phyloP scores from a whole-genome alignment of 164 flowering plant species.

The Malania oleifera region DNA sequence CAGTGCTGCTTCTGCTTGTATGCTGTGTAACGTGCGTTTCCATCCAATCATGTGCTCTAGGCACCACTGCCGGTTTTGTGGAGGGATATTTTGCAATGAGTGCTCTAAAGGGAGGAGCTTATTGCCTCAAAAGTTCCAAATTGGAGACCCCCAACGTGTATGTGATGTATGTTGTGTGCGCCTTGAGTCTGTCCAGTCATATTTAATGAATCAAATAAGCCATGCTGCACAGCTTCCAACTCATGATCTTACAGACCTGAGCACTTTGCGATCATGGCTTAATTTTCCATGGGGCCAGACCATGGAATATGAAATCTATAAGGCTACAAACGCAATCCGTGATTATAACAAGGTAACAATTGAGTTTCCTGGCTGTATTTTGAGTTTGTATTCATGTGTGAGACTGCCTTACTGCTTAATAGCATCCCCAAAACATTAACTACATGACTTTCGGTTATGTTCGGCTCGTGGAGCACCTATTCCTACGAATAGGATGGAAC shows the following conservation, averaged over 20 bases:
- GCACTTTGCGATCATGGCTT: slow-evolving; percentile 93
- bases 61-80: slow-evolving; percentile 93
- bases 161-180: slow-evolving; percentile 95
- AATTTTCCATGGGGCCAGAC: slow-evolving; percentile 97
- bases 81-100: slow-evolving; percentile 82
- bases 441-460: no score
- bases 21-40: slow-evolving; percentile 83
- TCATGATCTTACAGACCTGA: slow-evolving; percentile 89
- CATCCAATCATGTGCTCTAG: slow-evolving; percentile 96
- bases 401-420: background rate
- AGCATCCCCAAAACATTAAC: no score
- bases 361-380: background rate
- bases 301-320: slow-evolving; percentile 94
- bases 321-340: slow-evolving; percentile 77
- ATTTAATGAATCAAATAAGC: slow-evolving; percentile 87
- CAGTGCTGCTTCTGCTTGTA: slow-evolving; percentile 85
- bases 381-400: background rate
- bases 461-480: no score
- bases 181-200: slow-evolving; percentile 77
- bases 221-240: slow-evolving; percentile 89
- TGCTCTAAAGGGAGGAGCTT: slow-evolving; percentile 88
- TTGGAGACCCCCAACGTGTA: slow-evolving; percentile 65
- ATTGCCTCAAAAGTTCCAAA: slow-evolving; percentile 68
- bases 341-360: slow-evolving; percentile 77
- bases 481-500: no score